Percentiles rank a stretch among this genome's conserved stretches.
These are phyloP conservation scores for Populus simonii DNA, from an alignment of 345 rosid species.

Conservation along the genomic window DNA sequence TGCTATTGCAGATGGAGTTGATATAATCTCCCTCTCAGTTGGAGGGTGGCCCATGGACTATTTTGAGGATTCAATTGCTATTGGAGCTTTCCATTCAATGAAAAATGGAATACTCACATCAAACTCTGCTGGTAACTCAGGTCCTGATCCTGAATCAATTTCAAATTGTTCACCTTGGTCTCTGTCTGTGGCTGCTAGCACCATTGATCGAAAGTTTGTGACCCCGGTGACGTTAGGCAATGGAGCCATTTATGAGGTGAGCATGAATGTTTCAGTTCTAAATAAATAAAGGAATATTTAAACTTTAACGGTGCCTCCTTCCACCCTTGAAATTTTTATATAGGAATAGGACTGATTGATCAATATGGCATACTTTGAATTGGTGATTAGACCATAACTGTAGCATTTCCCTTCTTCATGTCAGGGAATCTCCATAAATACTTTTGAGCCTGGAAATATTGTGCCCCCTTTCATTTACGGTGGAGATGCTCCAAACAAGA, in stretches of 20 bases:
- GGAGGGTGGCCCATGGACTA: slow-evolving; percentile 1
- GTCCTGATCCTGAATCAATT: slow-evolving; percentile 18
- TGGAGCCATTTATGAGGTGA: slow-evolving; percentile 21
- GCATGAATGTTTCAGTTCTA: neutral
- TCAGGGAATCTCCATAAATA: slow-evolving; percentile 27
- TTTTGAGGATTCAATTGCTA: slow-evolving; percentile 20
- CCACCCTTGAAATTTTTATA: neutral
- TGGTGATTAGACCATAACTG: too few relatives aligned
- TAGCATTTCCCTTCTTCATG: neutral
- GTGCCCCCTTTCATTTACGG: slow-evolving; percentile 24
- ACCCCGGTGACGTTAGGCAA: slow-evolving; percentile 29
- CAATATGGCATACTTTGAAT: too few relatives aligned
- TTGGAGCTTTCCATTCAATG: slow-evolving; percentile 40
- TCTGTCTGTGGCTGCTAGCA: slow-evolving; percentile 34
- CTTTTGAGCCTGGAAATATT: slow-evolving; percentile 19
- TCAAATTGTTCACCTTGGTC: slow-evolving; percentile 32
- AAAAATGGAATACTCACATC: slow-evolving; percentile 33
- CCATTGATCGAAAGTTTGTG: slow-evolving; percentile 28
- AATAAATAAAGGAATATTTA: neutral
- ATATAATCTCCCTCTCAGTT: slow-evolving; percentile 17
- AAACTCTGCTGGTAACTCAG: slow-evolving; percentile 22
- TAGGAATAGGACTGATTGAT: too few relatives aligned
- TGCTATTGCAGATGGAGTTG: slow-evolving; percentile 21
- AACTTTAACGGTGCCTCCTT: neutral
- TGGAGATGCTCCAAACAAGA: slow-evolving; percentile 32